A percentile compares a stretch with the other conserved stretches of the same genome.
Evolutionary conservation across 805 yeast genomes (phyloP).

Genomic region (Candida namnaoensis): DNA sequence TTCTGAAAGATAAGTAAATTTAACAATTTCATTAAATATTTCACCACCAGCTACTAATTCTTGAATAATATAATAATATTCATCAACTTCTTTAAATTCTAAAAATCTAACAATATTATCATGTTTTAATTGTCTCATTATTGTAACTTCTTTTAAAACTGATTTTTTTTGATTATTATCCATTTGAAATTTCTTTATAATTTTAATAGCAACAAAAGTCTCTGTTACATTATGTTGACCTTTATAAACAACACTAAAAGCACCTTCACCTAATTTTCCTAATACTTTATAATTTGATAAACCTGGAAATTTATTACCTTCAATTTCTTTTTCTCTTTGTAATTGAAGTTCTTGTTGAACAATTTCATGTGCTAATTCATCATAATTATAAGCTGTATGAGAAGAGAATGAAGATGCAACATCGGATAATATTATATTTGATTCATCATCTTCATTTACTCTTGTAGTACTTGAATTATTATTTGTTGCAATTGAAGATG

Average conservation of each 20-base stretch:
- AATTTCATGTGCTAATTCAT: constrained; percentile 17
- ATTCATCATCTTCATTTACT: too few species aligned
- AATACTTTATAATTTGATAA: constrained; percentile 21
- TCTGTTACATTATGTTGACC: constrained; percentile 42
- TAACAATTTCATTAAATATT: constrained; percentile 67
- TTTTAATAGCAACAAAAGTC: constrained; percentile 60
- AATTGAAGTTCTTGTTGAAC: constrained; percentile 15
- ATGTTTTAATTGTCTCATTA: constrained; percentile 42
- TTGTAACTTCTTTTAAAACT: constrained; percentile 27
- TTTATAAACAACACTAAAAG: constrained; percentile 78
- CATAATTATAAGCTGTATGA: constrained; percentile 11
- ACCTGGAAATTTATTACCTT: constrained; percentile 13
- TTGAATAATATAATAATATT: constrained; percentile 58
- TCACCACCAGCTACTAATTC: constrained; percentile 72
- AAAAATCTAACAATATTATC: constrained; percentile 50
- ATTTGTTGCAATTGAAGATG: too few species aligned
- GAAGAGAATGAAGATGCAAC: too few species aligned
- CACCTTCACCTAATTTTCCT: constrained; percentile 70
- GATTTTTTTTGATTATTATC: constrained; percentile 32
- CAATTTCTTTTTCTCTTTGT: constrained; percentile 1
- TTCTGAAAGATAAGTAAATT: constrained; percentile 45
- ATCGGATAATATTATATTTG: too few species aligned
- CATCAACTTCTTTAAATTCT: constrained; percentile 46
- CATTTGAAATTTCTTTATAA: constrained; percentile 46
- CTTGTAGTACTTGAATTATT: too few species aligned